Percentiles rank a stretch among this genome's conserved stretches.
These are phyloP conservation scores for Chionographis japonica DNA, from an alignment of 106 monocot species.

Conservation along the genomic window DNA sequence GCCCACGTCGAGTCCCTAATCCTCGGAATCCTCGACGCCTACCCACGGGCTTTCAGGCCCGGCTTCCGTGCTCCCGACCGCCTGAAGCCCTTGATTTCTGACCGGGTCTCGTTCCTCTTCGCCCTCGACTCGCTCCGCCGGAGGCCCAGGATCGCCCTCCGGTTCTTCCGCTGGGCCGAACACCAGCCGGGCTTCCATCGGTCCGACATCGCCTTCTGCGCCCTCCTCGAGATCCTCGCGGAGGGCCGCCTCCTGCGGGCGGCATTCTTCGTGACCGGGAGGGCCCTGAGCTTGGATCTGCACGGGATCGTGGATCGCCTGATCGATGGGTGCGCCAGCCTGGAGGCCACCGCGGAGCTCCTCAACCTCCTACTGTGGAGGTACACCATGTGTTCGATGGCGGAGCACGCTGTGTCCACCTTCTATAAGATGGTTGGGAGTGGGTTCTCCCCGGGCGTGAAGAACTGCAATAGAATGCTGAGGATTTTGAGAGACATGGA, in stretches of 20 bases:
- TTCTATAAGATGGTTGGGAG: conserved; percentile 55
- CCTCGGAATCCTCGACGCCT: conserved; percentile 6
- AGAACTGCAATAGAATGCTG: conserved; percentile 73
- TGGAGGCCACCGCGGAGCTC: conserved; percentile 16
- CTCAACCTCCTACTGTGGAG: conserved; percentile 49
- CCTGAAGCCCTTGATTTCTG: conserved; percentile 25
- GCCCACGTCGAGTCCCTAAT: conserved; percentile 25
- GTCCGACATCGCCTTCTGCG: conserved; percentile 24
- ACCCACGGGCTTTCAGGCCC: conserved; percentile 11
- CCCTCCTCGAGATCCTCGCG: conserved; percentile 44
- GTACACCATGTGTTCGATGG: conserved; percentile 60
- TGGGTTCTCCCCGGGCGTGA: conserved; percentile 49
- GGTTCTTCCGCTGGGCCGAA: conserved; percentile 71
- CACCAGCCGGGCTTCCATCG: conserved; percentile 37
- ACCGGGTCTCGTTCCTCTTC: conserved; percentile 28
- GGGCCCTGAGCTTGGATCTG: conserved; percentile 19
- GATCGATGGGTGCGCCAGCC: neutral
- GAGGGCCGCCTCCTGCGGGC: conserved; percentile 33
- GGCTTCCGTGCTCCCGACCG: conserved; percentile 9
- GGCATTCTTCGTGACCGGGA: conserved; percentile 28
- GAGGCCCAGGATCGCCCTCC: conserved; percentile 36
- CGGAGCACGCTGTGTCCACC: conserved; percentile 29
- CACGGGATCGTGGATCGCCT: conserved; percentile 39
- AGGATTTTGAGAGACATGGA: conserved; percentile 34
- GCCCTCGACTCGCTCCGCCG: conserved; percentile 36